Conservation (phyloP, 352 stramenopile genomes). For the Pythium plurisporium region DNA sequence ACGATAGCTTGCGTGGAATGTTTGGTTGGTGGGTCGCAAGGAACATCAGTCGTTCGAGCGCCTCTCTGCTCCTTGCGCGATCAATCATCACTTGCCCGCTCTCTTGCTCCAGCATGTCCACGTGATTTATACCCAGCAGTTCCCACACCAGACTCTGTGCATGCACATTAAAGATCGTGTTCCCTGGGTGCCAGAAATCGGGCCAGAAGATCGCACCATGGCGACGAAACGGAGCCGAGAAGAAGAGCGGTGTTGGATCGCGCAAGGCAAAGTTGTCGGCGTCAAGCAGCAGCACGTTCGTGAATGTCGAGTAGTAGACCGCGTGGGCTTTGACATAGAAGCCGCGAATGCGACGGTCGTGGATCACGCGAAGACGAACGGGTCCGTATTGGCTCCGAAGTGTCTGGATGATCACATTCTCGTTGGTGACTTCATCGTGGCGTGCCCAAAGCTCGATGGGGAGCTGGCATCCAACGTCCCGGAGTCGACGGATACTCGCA, state of each 20-base stretch:
- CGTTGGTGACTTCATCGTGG: constrained; percentile 19
- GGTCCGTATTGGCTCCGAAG: constrained; percentile 60
- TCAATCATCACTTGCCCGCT: constrained; percentile 72
- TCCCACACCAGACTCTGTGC: constrained; percentile 66
- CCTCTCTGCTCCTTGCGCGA: constrained; percentile 32
- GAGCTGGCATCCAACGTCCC: constrained; percentile 41
- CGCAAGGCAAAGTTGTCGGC: constrained; percentile 66
- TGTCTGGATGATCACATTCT: constrained; percentile 61
- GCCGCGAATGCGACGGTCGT: constrained; percentile 25
- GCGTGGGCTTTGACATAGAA: constrained; percentile 79
- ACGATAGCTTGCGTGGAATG: too few relatives aligned
- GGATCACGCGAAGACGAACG: constrained; percentile 26
- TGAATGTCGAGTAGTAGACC: constrained; percentile 69
- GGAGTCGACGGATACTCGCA: constrained; percentile 43
- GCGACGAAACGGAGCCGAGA: constrained; percentile 35
- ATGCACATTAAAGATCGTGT: constrained; percentile 82
- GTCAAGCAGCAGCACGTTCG: constrained; percentile 67
- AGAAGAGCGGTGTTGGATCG: constrained; percentile 67
- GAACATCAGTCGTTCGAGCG: constrained; percentile 50
- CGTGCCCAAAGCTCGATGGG: constrained; percentile 51
- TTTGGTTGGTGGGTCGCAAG: constrained; percentile 36
- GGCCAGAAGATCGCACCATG: constrained; percentile 71
- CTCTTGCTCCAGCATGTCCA: constrained; percentile 79
- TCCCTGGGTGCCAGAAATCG: constrained; percentile 63
- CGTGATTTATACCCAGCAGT: constrained; percentile 47